Evolutionary conservation across 345 rosid species (phyloP), one percentile per base, ranked within the genome.

Genomic region (Salix caprea): DNA sequence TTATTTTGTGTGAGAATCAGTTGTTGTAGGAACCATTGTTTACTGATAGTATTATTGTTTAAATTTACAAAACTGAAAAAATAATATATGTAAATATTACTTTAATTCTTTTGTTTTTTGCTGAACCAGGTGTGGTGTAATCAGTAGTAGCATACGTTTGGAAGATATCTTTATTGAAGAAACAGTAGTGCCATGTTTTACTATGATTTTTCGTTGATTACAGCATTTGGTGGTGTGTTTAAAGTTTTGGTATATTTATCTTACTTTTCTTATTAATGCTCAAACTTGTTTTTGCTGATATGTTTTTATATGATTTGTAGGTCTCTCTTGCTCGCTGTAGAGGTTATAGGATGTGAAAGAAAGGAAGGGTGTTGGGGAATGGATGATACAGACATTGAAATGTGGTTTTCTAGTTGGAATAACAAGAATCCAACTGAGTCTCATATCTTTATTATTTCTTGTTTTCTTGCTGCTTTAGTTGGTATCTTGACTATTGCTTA

Each of bases 401-500:
- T 85, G 79, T 81, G 83, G 67, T 82, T 88, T 61, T 85, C 90
- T 7, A 75, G 82, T 80, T 87, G 88, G 91, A 88, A 72, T 72
- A 81, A 60, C 82, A 83, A 80, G 84, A 86, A 83, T 73, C 81
- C 91, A 9, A 67, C 86, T 56, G 94, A 87, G 71, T 96, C 97
- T 74, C 86, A 37, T 15, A 79, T 91, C 54, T 87, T 92, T 64
- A 83, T 92, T 71, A 24, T 93, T 65, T 87, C 96, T 56, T 91
- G 94, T 28, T 77, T 88, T 48, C 70, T 89, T 32, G 97, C 98
- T 79, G 94, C 91, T 24, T 82, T 92, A 42, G 87, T 93, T 84
- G 98, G 99, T 72, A 80, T 96, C 70, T 79, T 90, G 78, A 93
- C 98, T 26, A 93, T 96, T 60, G 91, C 91, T 69, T 96, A 90